Percentiles rank a stretch among this genome's conserved stretches.
These are phyloP conservation scores for Trichoderma pleuroti DNA, from an alignment of 2,329 filamentous ascomycete genomes.

Conservation along the genomic window DNA sequence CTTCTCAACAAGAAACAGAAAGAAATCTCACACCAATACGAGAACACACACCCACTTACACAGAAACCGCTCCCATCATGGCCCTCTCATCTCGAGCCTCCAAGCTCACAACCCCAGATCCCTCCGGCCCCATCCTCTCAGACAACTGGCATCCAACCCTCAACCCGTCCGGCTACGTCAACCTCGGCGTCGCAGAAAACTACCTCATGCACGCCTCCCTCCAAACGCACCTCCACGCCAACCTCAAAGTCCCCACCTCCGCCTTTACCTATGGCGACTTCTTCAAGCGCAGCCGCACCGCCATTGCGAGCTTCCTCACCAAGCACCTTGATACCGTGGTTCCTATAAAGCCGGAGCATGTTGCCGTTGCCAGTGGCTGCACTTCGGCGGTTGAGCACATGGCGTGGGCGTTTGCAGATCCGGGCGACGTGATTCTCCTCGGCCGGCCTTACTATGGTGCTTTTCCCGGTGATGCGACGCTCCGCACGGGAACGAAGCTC, in stretches of 20 bases:
- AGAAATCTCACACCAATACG: not conserved
- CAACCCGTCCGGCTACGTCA: constrained; percentile 46
- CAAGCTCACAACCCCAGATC: constrained; percentile 28
- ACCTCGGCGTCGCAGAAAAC: constrained; percentile 52
- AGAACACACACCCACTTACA: not conserved
- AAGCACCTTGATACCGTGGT: constrained; percentile 30
- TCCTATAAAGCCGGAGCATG: constrained; percentile 32
- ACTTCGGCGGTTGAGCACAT: constrained; percentile 41
- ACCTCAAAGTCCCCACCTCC: constrained; percentile 31
- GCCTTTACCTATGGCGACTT: constrained; percentile 43
- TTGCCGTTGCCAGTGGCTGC: constrained; percentile 40
- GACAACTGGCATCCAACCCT: constrained; percentile 41
- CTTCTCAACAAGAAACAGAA: not conserved
- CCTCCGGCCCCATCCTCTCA: constrained; percentile 31
- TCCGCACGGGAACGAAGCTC: constrained; percentile 41
- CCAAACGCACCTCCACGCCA: constrained; percentile 39
- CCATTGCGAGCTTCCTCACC: constrained; percentile 37
- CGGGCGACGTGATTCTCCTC: constrained; percentile 40
- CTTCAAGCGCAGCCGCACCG: constrained; percentile 32
- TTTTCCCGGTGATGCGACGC: constrained; percentile 44
- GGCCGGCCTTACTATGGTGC: constrained; percentile 47
- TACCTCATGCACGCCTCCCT: constrained; percentile 47
- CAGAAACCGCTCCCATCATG: not conserved
- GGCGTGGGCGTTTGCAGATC: constrained; percentile 38
- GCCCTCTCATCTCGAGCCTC: constrained; percentile 30